phyloP scores from a whole-genome alignment of 2,329 filamentous ascomycete genomes.

The Sporothrix pallida region DNA sequence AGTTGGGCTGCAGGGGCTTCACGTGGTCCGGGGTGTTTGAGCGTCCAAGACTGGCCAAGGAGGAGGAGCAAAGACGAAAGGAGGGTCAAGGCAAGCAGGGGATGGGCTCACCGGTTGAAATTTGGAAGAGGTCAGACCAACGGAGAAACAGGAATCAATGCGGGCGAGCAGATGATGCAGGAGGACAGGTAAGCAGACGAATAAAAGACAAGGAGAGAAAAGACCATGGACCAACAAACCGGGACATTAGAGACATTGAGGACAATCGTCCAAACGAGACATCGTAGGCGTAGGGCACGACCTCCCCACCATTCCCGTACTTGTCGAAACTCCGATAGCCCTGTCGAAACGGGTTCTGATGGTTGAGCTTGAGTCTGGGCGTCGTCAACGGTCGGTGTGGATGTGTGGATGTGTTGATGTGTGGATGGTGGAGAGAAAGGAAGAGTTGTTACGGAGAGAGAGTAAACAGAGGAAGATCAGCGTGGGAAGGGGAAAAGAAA shows the following conservation, averaged over 20 bases:
- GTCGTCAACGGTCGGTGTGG: not conserved
- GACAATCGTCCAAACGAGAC: too few relatives aligned
- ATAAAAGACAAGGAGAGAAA: not conserved
- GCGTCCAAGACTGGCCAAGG: not conserved
- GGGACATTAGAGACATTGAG: not conserved
- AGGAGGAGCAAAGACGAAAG: not conserved
- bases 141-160: not conserved
- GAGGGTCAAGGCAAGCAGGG: not conserved
- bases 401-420: not conserved
- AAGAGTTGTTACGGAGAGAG: not conserved
- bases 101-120: constrained; percentile 14
- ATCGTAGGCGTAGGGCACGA: not conserved
- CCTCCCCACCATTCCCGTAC: not conserved
- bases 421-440: not conserved
- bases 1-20: constrained; percentile 16
- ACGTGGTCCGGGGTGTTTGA: constrained; percentile 14
- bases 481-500: not conserved
- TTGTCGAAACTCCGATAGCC: constrained; percentile 3
- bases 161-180: too few relatives aligned
- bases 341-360: not conserved
- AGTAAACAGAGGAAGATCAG: not conserved
- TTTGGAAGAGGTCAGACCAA: not conserved
- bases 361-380: not conserved
- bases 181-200: not conserved
- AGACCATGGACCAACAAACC: not conserved